These are phyloP conservation scores for Scleroderma citrinum DNA, from an alignment of 768 basidiomycete species.

Conservation along the genomic window DNA sequence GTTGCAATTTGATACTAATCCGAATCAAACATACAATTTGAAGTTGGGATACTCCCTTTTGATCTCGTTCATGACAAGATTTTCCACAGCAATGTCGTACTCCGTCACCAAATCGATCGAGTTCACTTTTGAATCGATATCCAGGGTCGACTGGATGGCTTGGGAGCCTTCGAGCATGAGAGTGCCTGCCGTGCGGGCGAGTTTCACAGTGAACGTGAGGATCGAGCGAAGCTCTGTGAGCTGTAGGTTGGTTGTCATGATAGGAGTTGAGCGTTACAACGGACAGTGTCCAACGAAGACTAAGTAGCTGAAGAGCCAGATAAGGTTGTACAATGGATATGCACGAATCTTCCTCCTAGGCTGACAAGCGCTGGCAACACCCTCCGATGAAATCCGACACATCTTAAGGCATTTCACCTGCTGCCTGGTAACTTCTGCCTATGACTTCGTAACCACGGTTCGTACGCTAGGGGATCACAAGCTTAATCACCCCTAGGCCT, in stretches of 20 bases:
- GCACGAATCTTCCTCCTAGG: too few relatives aligned
- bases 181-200: slow-evolving; percentile 70
- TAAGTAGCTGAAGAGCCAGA: too few relatives aligned
- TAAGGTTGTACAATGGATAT: too few relatives aligned
- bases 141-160: slow-evolving; percentile 57
- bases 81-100: slow-evolving; percentile 89
- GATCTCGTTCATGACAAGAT: slow-evolving; percentile 70
- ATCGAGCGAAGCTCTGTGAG: slow-evolving; percentile 50
- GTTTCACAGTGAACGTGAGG: slow-evolving; percentile 57
- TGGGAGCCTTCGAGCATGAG: slow-evolving; percentile 73
- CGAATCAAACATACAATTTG: slow-evolving; percentile 59
- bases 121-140: slow-evolving; percentile 83
- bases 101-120: slow-evolving; percentile 93
- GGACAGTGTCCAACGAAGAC: too few relatives aligned
- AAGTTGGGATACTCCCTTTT: slow-evolving; percentile 63
- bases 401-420: too few relatives aligned
- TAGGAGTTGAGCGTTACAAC: slow-evolving; percentile 1
- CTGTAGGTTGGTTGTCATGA: slow-evolving; percentile 30
- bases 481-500: too few relatives aligned
- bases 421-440: too few relatives aligned
- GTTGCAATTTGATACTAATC: too few relatives aligned
- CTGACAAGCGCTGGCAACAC: too few relatives aligned
- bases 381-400: too few relatives aligned
- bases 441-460: too few relatives aligned
- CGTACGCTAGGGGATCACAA: too few relatives aligned